Base-by-base conservation (phyloP, 2,329 filamentous ascomycete species). In the Sporothrix humicola region DNA sequence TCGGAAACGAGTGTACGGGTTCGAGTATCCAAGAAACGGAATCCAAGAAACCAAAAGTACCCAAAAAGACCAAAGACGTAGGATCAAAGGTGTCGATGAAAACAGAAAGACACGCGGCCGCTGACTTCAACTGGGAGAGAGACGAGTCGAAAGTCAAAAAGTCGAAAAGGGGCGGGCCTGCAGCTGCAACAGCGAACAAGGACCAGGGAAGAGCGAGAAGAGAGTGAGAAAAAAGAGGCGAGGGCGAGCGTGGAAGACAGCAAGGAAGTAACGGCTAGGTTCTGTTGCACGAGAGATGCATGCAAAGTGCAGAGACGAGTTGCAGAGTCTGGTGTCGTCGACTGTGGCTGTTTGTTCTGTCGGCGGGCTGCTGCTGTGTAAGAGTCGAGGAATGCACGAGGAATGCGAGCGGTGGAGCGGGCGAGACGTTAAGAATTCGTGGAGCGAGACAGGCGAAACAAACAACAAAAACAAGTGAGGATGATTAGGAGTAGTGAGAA, bases 351-450 rank as follows among this genome's bases (percentile, higher is more conserved):
- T 59, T 15, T 56, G 13, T 10, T 66, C 23, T 20, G 44, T 54
- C 61, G 61, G 37, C 17, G n/a, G 15, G 58, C 68, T 71, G 68
- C 68, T 71, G 68, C 23, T 58, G 72, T 74, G 69, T 20, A 71
- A 73, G 42, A 42, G 63, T 66, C 12, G 63, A 23, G 48, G 46
- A 66, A 48, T 66, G 61, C 48, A 54, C 48, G 23, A 69, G 48
- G 66, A 73, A 73, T 73, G 72, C 44, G 61, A 26, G 48, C 26
- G 61, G 54, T 69, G 61, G 65, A 69, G 8, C 61, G 26, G 58
- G 72, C 42, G 52, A 73, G 42, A 44, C 44, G 46, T 58, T 12
- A 23, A 56, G 31, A 54, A 71, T 59, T 61, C 44, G 23, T n/a
- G 9, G 48, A 26, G 48, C 46, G 42, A 23, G 44, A 71, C 31